These are phyloP conservation scores for Zychaea mexicana DNA, from an alignment of 371 early-diverging fungal genomes.

Conservation along the genomic window DNA sequence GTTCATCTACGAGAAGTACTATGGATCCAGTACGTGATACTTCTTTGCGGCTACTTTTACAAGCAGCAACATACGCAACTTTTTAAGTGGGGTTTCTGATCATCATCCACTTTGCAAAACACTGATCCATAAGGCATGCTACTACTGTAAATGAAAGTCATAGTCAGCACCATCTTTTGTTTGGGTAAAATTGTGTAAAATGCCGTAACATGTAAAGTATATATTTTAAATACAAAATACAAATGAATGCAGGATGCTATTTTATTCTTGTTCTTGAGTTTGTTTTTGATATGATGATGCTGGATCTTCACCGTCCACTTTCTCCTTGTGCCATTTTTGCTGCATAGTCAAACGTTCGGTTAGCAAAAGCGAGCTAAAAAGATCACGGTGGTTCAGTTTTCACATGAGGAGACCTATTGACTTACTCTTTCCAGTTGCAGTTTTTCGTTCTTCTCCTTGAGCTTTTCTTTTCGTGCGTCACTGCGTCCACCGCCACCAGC, in stretches of 20 bases:
- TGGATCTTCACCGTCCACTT: not conserved
- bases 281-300: slow-evolving; percentile 5
- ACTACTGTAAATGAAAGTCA: no score
- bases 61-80: no score
- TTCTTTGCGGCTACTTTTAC: no score
- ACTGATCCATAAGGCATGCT: no score
- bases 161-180: no score
- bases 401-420: not conserved
- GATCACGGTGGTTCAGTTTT: not conserved
- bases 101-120: no score
- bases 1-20: no score
- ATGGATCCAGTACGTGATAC: no score
- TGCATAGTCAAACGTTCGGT: no score
- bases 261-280: not conserved
- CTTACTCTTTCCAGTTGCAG: slow-evolving; percentile 72
- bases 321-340: slow-evolving; percentile 4
- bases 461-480: slow-evolving; percentile 62
- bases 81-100: no score
- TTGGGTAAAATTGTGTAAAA: no score
- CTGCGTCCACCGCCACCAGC: slow-evolving; percentile 80
- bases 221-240: no score
- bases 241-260: not conserved
- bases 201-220: not conserved
- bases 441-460: slow-evolving; percentile 66
- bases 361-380: not conserved